Evolutionary conservation across 352 stramenopile species (phyloP).

Genomic region (Phytophthora hibernalis): DNA sequence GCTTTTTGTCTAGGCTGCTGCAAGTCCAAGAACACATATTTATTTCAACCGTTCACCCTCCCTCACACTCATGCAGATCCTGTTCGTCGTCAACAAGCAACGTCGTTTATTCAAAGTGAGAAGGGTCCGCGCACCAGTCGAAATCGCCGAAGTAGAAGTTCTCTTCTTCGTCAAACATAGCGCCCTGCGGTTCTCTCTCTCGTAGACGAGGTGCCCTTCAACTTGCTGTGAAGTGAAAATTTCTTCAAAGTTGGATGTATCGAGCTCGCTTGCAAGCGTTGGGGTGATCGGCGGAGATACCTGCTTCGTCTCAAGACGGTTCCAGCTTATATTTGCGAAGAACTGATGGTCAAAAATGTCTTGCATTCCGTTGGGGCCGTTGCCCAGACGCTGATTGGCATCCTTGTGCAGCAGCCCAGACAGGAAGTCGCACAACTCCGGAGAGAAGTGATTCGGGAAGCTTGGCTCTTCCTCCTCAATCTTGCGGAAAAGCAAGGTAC

Average conservation of each 20-base stretch:
- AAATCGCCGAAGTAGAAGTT: constrained; percentile 74
- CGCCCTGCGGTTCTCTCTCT: constrained; percentile 42
- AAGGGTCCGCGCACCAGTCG: constrained; percentile 72
- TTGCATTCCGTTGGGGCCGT: constrained; percentile 64
- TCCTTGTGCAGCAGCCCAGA: constrained; percentile 71
- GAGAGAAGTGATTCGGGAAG: constrained; percentile 93
- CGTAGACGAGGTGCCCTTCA: constrained; percentile 65
- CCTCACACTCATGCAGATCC: constrained; percentile 9
- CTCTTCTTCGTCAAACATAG: constrained; percentile 36
- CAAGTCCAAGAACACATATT: constrained; percentile 38
- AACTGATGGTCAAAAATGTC: constrained; percentile 82
- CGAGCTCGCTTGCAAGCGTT: constrained; percentile 47
- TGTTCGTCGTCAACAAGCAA: not conserved
- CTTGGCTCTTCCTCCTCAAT: constrained; percentile 93
- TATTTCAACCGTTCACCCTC: constrained; percentile 34
- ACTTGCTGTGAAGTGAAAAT: constrained; percentile 80
- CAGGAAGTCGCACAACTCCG: constrained; percentile 66
- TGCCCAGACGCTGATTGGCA: constrained; percentile 59
- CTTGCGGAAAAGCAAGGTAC: constrained; percentile 96
- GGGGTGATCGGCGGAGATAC: constrained; percentile 69
- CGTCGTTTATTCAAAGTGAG: constrained; percentile 43
- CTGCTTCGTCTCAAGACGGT: constrained; percentile 77
- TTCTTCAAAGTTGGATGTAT: constrained; percentile 81
- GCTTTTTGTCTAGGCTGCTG: not conserved
- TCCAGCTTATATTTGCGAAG: constrained; percentile 79